phyloP scores from a whole-genome alignment of 768 basidiomycete genomes.

The Kwoniella dendrophila region DNA sequence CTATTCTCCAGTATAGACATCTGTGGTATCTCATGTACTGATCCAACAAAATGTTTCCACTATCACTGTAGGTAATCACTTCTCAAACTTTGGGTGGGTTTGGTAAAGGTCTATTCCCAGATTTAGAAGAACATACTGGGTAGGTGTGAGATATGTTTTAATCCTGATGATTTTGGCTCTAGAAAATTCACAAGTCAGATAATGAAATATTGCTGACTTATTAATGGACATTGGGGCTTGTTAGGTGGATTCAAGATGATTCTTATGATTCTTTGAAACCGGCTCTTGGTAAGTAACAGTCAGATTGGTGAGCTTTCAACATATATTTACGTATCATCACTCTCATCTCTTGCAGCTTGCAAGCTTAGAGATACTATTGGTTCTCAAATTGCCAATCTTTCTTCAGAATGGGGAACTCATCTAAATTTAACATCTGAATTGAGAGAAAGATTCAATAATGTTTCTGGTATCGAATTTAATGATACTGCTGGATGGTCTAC shows the following conservation, averaged over 20 bases:
- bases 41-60: background rate
- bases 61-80: slow-evolving; percentile 24
- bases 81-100: slow-evolving; percentile 37
- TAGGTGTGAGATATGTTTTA: slow-evolving; percentile 4
- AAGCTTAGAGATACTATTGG: slow-evolving; percentile 22
- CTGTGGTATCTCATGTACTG: background rate
- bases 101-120: slow-evolving; percentile 35
- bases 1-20: background rate
- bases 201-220: too few species aligned
- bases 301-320: background rate
- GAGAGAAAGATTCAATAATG: slow-evolving; percentile 32
- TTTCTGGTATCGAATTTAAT: slow-evolving; percentile 35
- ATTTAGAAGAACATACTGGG: slow-evolving; percentile 26
- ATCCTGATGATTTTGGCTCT: background rate
- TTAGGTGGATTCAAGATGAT: slow-evolving; percentile 24
- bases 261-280: slow-evolving; percentile 43
- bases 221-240: background rate
- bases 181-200: too few species aligned
- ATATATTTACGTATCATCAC: background rate
- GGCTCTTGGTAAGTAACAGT: slow-evolving; percentile 20
- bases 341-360: slow-evolving; percentile 15
- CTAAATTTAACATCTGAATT: slow-evolving; percentile 19
- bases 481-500: slow-evolving; percentile 42
- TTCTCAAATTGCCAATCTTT: slow-evolving; percentile 12
- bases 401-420: slow-evolving; percentile 30